phyloP scores from a whole-genome alignment of 164 flowering plant genomes.

The Vitis amurensis region DNA sequence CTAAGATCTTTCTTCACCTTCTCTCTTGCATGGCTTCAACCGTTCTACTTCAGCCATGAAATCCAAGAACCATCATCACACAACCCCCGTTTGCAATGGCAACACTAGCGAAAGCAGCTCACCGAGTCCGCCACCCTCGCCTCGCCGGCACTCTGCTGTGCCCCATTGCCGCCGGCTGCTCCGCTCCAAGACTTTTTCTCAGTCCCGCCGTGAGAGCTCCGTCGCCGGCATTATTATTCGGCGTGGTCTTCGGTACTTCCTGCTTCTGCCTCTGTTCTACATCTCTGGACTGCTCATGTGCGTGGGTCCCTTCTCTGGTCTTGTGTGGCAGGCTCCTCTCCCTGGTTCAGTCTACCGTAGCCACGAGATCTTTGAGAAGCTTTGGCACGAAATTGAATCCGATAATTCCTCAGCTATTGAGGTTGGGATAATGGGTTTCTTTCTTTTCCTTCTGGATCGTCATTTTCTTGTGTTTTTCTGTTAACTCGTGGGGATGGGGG shows the following conservation, averaged over 20 bases:
- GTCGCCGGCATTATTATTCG: conserved; percentile 28
- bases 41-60: conserved; percentile 18
- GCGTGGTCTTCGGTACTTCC: conserved; percentile 40
- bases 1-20: neutral
- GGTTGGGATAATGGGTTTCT: conserved; percentile 36
- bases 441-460: neutral
- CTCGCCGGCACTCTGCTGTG: conserved; percentile 26
- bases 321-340: conserved; percentile 34
- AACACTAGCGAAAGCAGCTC: conserved; percentile 30
- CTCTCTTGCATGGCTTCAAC: conserved; percentile 4
- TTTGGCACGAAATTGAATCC: conserved; percentile 55
- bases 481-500: too few relatives aligned
- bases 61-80: conserved; percentile 13
- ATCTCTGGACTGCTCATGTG: conserved; percentile 54
- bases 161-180: conserved; percentile 33
- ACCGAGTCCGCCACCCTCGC: conserved; percentile 50
- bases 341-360: conserved; percentile 84
- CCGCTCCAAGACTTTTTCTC: conserved; percentile 33
- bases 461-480: neutral
- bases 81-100: conserved; percentile 15
- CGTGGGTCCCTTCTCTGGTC: conserved; percentile 49
- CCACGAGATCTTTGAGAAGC: conserved; percentile 54
- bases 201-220: conserved; percentile 15
- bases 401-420: conserved; percentile 62
- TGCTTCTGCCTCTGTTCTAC: conserved; percentile 57